These are phyloP conservation scores for Corrigiola litoralis DNA, from an alignment of 179 eudicot species.

Conservation along the genomic window DNA sequence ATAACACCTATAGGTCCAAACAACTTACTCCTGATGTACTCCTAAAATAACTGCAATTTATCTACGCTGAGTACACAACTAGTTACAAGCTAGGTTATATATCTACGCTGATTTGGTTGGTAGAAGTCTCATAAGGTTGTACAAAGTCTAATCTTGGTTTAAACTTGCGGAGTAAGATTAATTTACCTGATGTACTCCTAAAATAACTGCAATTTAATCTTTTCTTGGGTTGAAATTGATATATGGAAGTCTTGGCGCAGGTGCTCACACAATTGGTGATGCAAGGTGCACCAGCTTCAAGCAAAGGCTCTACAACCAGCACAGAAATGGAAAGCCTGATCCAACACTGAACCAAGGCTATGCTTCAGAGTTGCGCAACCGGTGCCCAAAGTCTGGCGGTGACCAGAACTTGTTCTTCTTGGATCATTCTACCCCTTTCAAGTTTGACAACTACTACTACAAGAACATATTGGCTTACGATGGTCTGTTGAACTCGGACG, in stretches of 20 bases:
- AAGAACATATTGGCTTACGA: constrained; percentile 48
- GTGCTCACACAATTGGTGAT: constrained; percentile 78
- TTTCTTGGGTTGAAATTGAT: not conserved
- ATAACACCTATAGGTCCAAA: not conserved
- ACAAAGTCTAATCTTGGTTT: no score
- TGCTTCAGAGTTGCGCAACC: constrained; percentile 46
- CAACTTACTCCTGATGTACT: not conserved
- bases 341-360: constrained; percentile 39
- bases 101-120: not conserved
- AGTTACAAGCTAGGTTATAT: no score
- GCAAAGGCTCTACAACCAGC: constrained; percentile 73
- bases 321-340: constrained; percentile 51
- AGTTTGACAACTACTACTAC: constrained; percentile 72
- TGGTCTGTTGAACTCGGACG: constrained; percentile 65
- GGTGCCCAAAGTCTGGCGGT: constrained; percentile 69
- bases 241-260: constrained; percentile 24
- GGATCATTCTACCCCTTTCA: constrained; percentile 53
- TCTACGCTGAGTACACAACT: not conserved
- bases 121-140: not conserved
- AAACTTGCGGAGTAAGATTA: no score
- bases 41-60: not conserved
- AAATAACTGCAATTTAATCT: no score
- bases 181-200: no score
- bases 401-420: constrained; percentile 66
- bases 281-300: constrained; percentile 82